A percentile compares a stretch with the other conserved stretches of the same genome.
These are phyloP conservation scores for Colletotrichum falcatum DNA, from an alignment of 2,329 filamentous ascomycete genomes.

Conservation along the genomic window DNA sequence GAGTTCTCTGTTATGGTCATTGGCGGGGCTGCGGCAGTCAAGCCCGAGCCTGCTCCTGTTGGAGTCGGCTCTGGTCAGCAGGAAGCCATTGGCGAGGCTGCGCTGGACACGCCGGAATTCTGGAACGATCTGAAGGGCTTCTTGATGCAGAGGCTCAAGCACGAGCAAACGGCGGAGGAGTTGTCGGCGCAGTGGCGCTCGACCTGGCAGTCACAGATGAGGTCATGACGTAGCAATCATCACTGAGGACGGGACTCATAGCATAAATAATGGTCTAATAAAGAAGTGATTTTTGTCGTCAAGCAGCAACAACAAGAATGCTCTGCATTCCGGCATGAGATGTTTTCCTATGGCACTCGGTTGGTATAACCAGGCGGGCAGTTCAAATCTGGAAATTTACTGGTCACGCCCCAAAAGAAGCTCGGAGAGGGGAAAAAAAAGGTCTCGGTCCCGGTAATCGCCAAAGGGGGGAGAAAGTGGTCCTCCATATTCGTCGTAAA, in stretches of 20 bases:
- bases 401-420: constrained; percentile 48
- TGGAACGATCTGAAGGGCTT: constrained; percentile 89
- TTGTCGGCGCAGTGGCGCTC: constrained; percentile 75
- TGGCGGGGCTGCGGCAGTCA: constrained; percentile 69
- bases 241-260: constrained; percentile 7
- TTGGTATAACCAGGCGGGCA: constrained; percentile 50
- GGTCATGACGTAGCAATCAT: constrained; percentile 42
- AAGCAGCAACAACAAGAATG: constrained; percentile 44
- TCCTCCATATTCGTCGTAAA: constrained; percentile 43
- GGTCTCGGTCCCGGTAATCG: constrained; percentile 35
- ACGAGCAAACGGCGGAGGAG: constrained; percentile 73
- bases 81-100: constrained; percentile 54
- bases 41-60: constrained; percentile 53
- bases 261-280: constrained; percentile 36
- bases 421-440: constrained; percentile 37
- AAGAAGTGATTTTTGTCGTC: constrained; percentile 38
- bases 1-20: constrained; percentile 93
- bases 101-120: constrained; percentile 79
- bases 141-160: constrained; percentile 81
- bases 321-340: constrained; percentile 47
- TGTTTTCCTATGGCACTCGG: constrained; percentile 45
- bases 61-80: constrained; percentile 46
- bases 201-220: constrained; percentile 71
- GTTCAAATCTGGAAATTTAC: constrained; percentile 49
- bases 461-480: constrained; percentile 40